These are phyloP conservation scores for Phaeotremella fagi DNA, from an alignment of 768 basidiomycete genomes.

Conservation along the genomic window DNA sequence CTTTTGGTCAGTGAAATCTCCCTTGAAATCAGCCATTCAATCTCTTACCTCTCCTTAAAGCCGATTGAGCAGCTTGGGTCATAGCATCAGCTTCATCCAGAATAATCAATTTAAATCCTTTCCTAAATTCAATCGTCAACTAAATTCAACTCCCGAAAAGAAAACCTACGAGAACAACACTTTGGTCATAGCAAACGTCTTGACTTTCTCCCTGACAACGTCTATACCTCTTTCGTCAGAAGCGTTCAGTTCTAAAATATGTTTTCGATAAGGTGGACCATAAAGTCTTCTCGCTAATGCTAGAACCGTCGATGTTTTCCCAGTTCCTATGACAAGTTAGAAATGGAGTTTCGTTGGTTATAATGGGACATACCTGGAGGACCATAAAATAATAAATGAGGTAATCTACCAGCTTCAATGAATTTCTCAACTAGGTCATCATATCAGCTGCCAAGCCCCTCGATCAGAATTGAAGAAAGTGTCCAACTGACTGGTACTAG, in stretches of 20 bases:
- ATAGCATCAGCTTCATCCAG: slow-evolving; percentile 99
- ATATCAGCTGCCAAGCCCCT: background rate
- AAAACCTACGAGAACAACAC: slow-evolving; percentile 57
- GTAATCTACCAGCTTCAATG: slow-evolving; percentile 87
- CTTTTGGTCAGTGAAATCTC: background rate
- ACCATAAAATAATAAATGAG: slow-evolving; percentile 94
- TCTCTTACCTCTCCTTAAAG: slow-evolving; percentile 67
- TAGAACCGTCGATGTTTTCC: slow-evolving; percentile 95
- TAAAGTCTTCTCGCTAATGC: slow-evolving; percentile 95
- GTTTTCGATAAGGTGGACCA: slow-evolving; percentile 75
- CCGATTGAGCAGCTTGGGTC: slow-evolving; percentile 95
- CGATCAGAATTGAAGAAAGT: background rate
- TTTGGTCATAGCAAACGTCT: slow-evolving; percentile 93
- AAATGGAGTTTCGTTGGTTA: background rate
- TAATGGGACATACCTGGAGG: slow-evolving; percentile 64
- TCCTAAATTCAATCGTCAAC: slow-evolving; percentile 51
- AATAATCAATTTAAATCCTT: slow-evolving; percentile 95
- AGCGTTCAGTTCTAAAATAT: slow-evolving; percentile 95
- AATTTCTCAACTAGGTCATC: slow-evolving; percentile 77
- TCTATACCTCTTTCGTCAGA: slow-evolving; percentile 98
- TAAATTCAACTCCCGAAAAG: background rate
- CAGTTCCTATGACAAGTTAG: slow-evolving; percentile 56
- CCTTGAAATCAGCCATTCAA: background rate
- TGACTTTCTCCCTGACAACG: slow-evolving; percentile 97
- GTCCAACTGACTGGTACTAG: slow-evolving; percentile 73